Evolutionary conservation across 768 basidiomycete genomes (phyloP).

Genomic region (Pisolithus tinctorius): DNA sequence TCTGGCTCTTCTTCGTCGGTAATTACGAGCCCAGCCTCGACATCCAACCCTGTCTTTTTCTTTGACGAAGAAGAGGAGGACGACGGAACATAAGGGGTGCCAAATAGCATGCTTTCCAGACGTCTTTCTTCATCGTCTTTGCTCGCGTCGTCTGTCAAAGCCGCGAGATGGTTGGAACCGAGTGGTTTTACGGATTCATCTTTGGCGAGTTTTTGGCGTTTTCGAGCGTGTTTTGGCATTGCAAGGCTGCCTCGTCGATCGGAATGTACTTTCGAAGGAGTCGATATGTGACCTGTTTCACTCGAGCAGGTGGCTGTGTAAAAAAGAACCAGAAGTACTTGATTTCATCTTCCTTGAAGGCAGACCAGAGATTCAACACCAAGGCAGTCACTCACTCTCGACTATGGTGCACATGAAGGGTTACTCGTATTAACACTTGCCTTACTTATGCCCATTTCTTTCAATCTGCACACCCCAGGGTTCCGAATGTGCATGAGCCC

Average conservation of each 20-base stretch:
- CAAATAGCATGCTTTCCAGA: conserved; percentile 72
- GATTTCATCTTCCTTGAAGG: too few species aligned
- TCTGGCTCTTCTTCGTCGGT: conserved; percentile 25
- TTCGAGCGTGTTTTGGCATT: conserved; percentile 61
- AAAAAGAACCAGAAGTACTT: neutral
- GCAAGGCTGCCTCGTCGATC: neutral
- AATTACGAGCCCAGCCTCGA: conserved; percentile 20
- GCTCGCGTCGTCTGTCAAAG: conserved; percentile 38
- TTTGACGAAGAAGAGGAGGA: conserved; percentile 13
- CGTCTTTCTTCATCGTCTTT: conserved; percentile 79
- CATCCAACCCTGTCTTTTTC: conserved; percentile 15
- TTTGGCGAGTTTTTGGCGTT: conserved; percentile 50
- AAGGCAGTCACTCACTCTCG: too few species aligned
- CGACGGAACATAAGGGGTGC: conserved; percentile 42
- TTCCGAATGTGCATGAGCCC: too few species aligned
- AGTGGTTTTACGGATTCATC: conserved; percentile 30
- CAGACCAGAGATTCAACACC: too few species aligned
- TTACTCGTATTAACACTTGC: too few species aligned
- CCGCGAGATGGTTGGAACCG: conserved; percentile 15
- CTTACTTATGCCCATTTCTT: too few species aligned
- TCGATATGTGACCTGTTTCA: too few species aligned
- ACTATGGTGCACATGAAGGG: too few species aligned
- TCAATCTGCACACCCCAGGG: too few species aligned
- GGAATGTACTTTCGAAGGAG: too few species aligned
- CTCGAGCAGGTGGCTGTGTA: conserved; percentile 25